Evolutionary conservation across 208 protist species (phyloP).

Genomic region (Zelonia costaricensis): DNA sequence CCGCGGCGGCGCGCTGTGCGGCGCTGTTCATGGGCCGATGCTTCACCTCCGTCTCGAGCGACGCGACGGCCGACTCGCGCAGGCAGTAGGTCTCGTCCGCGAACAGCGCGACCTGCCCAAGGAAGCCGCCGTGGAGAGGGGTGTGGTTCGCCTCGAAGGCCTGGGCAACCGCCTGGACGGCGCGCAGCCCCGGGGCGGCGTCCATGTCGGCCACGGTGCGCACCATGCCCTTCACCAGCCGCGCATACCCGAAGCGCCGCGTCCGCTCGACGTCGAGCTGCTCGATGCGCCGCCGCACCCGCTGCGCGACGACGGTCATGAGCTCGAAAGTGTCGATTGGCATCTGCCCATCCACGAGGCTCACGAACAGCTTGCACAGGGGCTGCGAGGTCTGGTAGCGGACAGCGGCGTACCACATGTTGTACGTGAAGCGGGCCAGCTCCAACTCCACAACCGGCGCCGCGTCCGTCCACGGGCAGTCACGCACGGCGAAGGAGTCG

Average conservation of each 20-base stretch:
- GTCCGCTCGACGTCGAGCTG: slow-evolving; percentile 54
- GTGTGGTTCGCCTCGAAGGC: slow-evolving; percentile 59
- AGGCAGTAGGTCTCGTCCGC: slow-evolving; percentile 51
- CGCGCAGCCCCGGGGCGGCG: slow-evolving; percentile 42
- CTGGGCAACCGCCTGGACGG: slow-evolving; percentile 51
- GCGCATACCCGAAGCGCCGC: slow-evolving; percentile 49
- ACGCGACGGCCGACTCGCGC: slow-evolving; percentile 6
- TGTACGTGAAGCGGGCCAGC: slow-evolving; percentile 67
- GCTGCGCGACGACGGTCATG: slow-evolving; percentile 31
- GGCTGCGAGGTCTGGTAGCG: slow-evolving; percentile 59
- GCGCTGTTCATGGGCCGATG: not conserved
- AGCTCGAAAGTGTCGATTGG: slow-evolving; percentile 49
- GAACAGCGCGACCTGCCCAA: slow-evolving; percentile 41
- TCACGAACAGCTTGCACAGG: slow-evolving; percentile 64
- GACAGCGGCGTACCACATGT: slow-evolving; percentile 67
- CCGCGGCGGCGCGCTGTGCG: no score
- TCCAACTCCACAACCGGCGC: slow-evolving; percentile 50
- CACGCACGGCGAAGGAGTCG: not conserved
- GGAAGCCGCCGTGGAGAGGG: slow-evolving; percentile 42
- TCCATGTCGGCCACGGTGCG: slow-evolving; percentile 57
- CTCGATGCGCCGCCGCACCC: slow-evolving; percentile 31
- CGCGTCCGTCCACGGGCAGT: slow-evolving; percentile 17
- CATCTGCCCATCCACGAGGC: slow-evolving; percentile 55
- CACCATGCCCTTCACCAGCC: slow-evolving; percentile 40
- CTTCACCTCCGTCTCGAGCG: not conserved